Percentiles rank a stretch among this genome's conserved stretches.
These are phyloP conservation scores for Candida nitratophila DNA, from an alignment of 805 yeast genomes.

Conservation along the genomic window DNA sequence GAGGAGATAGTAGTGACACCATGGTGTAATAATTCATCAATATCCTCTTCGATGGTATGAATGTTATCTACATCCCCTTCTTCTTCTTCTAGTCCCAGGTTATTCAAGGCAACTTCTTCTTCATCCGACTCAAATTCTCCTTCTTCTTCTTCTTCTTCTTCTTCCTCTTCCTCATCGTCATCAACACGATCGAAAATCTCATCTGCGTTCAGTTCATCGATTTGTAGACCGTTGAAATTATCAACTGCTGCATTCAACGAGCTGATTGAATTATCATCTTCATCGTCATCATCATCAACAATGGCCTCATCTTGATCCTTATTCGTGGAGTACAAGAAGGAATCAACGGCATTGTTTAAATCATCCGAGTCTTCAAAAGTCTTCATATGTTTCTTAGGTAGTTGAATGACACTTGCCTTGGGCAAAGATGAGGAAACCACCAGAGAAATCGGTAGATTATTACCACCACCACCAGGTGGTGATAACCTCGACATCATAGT, in stretches of 20 bases:
- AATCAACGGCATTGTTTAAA: neutral
- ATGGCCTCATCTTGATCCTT: neutral
- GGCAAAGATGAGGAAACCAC: too few relatives aligned
- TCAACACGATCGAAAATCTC: too few relatives aligned
- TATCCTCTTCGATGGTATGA: too few relatives aligned
- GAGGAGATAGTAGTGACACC: neutral
- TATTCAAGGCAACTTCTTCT: neutral
- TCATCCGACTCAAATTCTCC: neutral
- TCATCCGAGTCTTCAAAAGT: too few relatives aligned
- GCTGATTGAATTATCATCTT: neutral
- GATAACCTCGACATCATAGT: too few relatives aligned
- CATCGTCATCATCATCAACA: neutral
- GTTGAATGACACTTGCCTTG: too few relatives aligned
- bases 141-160: neutral
- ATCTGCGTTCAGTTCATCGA: neutral
- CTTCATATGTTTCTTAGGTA: too few relatives aligned
- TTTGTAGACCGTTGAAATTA: neutral
- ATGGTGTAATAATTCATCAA: too few relatives aligned
- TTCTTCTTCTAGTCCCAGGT: neutral
- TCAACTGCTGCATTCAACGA: neutral
- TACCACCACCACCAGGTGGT: too few relatives aligned
- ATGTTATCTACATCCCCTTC: neutral
- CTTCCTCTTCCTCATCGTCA: neutral
- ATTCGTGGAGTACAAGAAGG: neutral
- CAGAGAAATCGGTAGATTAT: too few relatives aligned